Conservation (phyloP, 345 rosid species). For the Arabis alpina region DNA sequence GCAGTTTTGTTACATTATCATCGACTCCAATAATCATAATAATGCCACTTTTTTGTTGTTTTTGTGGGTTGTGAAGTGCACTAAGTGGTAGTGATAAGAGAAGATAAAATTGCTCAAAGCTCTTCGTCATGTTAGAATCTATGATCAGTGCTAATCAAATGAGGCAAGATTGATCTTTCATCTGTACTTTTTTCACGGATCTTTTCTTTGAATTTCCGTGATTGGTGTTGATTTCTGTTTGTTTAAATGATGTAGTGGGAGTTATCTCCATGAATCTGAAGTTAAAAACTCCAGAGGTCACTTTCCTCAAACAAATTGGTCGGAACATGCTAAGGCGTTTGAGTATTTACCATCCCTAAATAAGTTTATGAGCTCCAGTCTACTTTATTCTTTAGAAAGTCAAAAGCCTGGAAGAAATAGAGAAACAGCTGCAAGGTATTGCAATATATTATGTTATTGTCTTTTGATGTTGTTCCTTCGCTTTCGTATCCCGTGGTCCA, state of each 20-base stretch:
- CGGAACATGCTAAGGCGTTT: conserved; percentile 55
- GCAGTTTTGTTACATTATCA: neutral
- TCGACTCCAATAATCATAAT: neutral
- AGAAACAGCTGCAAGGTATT: conserved; percentile 50
- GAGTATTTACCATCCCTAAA: conserved; percentile 47
- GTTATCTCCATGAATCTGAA: conserved; percentile 45
- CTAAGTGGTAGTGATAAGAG: conserved; percentile 1
- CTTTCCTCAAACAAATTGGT: conserved; percentile 71
- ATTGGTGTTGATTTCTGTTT: conserved; percentile 1
- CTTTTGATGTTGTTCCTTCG: neutral
- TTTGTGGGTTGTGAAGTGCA: neutral
- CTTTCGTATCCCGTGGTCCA: neutral
- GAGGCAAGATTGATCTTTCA: conserved; percentile 40
- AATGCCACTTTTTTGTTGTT: neutral
- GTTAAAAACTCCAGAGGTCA: conserved; percentile 41
- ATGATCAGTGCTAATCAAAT: conserved; percentile 43
- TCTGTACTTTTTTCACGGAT: neutral
- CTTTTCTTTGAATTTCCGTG: conserved; percentile 21
- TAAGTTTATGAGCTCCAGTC: conserved; percentile 55
- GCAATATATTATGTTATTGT: neutral
- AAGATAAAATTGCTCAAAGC: conserved; percentile 17
- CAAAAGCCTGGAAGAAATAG: conserved; percentile 55
- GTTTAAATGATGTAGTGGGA: conserved; percentile 45
- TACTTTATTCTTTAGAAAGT: conserved; percentile 64
- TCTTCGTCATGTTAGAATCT: conserved; percentile 24